A percentile compares a stretch with the other conserved stretches of the same genome.
Conservation (phyloP, 1,284 basidiomycete genomes). For the Ganoderma sp. region DNA sequence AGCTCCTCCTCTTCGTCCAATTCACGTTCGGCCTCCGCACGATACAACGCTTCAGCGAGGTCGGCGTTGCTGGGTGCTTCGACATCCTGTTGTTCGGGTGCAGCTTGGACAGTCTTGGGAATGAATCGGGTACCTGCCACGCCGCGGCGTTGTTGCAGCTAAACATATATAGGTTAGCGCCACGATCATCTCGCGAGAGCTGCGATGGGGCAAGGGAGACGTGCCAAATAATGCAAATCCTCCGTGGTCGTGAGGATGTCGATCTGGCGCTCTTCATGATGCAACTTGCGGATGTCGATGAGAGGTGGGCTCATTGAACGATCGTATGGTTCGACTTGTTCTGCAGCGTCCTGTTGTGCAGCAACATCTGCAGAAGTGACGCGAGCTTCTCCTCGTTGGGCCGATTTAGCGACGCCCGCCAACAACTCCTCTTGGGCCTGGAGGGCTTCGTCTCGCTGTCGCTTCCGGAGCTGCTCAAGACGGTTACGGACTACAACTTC, state of each 20-base stretch:
- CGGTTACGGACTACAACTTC: conserved; percentile 96
- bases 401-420: conserved; percentile 72
- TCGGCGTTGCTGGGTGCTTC: conserved; percentile 74
- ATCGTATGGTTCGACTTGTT: conserved; percentile 77
- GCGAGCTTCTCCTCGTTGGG: conserved; percentile 49
- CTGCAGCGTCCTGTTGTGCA: conserved; percentile 53
- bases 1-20: conserved; percentile 95
- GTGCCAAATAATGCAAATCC: conserved; percentile 69
- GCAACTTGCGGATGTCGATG: conserved; percentile 73
- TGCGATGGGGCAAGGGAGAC: conserved; percentile 39
- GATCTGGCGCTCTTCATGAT: conserved; percentile 78
- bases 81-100: conserved; percentile 51
- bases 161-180: background rate
- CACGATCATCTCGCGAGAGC: background rate
- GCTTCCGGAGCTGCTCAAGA: conserved; percentile 92
- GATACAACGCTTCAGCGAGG: conserved; percentile 83
- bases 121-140: conserved; percentile 87
- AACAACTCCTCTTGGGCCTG: conserved; percentile 92
- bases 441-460: conserved; percentile 93
- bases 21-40: conserved; percentile 88
- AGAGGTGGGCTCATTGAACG: conserved; percentile 82
- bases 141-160: conserved; percentile 79
- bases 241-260: conserved; percentile 77
- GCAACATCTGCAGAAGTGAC: conserved; percentile 42
- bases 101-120: conserved; percentile 67